Base-by-base conservation (phyloP, 768 basidiomycete species). In the Vararia minispora region DNA sequence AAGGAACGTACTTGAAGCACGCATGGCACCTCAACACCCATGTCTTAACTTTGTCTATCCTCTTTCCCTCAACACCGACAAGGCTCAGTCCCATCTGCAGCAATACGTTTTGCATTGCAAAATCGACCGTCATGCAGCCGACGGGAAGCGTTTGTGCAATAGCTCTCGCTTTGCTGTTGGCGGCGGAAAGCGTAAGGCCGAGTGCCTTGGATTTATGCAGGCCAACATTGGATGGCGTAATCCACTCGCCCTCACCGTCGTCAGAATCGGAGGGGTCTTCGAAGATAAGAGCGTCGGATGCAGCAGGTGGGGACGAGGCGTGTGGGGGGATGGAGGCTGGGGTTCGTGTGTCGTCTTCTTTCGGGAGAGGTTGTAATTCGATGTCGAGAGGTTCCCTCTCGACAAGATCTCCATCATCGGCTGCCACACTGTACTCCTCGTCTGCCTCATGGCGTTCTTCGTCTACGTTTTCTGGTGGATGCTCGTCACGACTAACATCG, bases 61-160 rank as follows among this genome's bases (percentile, higher is more conserved):
- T 69, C 62, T 82, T 92, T 4, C 95, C 95, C 45, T 91, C 89
- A 6, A 85, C 72, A 7, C 90, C 80, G 9, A 99, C 79, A 21
- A 98, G 68, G 44, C 80, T 84, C 45, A 99, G 61, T 0, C 85
- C 85, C 85, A 98, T 91, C 58, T 95, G 92, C 35, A 99, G 60
- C 46, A 94, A 61, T 16, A 98, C 88, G 52, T 99, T 99, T 61
- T 99, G 95, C 79, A 99, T 95, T 13, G 95, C 95, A 58, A 91
- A 98, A 71, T 99, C 95, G 16, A 87, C 87, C 7, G 95, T 98
- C 85, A 98, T 90, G 56, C 92, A 95, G 13, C 91, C 95, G 5
- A 74, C 76, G 37, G 66, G 68, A 32, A 94, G 66, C 57, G 28
- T 64, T 56, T 50, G 50, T 53, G 43, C 52, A 53, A 34, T 57